Evolutionary conservation across 2,329 filamentous ascomycete species (phyloP).

Genomic region (Atkinsonella texensis): DNA sequence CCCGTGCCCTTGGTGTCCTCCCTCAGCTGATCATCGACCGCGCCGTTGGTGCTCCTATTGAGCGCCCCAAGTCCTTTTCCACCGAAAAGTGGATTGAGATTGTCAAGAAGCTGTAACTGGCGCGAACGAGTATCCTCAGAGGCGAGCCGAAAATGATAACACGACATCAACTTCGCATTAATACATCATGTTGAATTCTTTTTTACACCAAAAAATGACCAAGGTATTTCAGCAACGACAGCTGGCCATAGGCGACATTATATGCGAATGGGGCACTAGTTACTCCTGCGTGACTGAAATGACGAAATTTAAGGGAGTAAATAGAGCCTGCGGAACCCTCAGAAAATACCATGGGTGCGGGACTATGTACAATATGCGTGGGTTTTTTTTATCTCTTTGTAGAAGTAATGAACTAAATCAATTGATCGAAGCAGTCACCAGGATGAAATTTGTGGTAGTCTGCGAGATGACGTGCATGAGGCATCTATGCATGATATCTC

Average conservation of each 20-base stretch:
- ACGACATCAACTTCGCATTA: neutral
- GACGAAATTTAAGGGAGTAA: neutral
- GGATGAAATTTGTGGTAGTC: too few relatives aligned
- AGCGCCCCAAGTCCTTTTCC: slow-evolving; percentile 98
- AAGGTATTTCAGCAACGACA: neutral
- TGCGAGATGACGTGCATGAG: neutral
- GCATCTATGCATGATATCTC: neutral
- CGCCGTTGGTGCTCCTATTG: slow-evolving; percentile 89
- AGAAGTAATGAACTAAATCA: slow-evolving; percentile 6
- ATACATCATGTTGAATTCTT: neutral
- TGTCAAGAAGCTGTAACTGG: slow-evolving; percentile 71
- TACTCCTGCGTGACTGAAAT: neutral
- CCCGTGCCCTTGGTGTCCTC: slow-evolving; percentile 93
- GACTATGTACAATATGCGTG: slow-evolving; percentile 14
- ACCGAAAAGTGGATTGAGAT: slow-evolving; percentile 95
- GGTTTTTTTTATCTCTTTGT: slow-evolving; percentile 8
- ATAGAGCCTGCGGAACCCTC: slow-evolving; percentile 10
- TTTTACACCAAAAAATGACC: neutral
- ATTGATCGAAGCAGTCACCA: too few relatives aligned
- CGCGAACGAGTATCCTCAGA: neutral
- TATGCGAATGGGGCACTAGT: neutral
- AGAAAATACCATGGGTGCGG: slow-evolving; percentile 12
- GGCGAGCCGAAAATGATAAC: neutral
- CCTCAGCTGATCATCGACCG: slow-evolving; percentile 99
- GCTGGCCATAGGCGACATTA: neutral